phyloP scores from a whole-genome alignment of 345 rosid genomes.

The Zanthoxylum bungeanum region DNA sequence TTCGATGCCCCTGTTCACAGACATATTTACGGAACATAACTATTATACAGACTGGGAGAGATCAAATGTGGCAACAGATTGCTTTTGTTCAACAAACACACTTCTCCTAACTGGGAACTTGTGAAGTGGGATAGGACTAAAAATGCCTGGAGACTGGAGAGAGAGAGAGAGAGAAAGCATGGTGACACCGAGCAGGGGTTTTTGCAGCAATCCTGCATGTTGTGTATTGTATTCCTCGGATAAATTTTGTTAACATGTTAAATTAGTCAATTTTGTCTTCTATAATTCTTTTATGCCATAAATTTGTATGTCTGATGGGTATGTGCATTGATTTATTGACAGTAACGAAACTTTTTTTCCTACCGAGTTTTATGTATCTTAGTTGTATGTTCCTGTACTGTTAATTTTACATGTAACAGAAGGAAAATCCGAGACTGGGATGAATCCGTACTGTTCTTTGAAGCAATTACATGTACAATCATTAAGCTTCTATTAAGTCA shows the following conservation, averaged over 20 bases:
- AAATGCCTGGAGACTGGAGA: background rate
- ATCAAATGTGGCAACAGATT: background rate
- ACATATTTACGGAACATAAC: conserved; percentile 79
- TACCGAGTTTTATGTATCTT: too few species aligned
- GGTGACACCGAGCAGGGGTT: background rate
- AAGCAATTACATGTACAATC: background rate
- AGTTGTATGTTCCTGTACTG: too few species aligned
- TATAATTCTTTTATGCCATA: background rate
- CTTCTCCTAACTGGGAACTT: conserved; percentile 3
- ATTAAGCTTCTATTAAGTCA: background rate
- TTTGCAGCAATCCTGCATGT: conserved; percentile 19
- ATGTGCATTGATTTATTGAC: background rate
- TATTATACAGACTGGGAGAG: background rate
- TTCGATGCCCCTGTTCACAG: conserved; percentile 85
- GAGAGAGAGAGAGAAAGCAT: background rate
- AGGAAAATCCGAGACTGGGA: background rate
- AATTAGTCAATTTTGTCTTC: background rate
- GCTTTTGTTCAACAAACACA: background rate
- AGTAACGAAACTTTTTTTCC: background rate
- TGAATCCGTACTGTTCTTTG: background rate
- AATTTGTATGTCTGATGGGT: background rate
- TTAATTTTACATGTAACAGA: background rate
- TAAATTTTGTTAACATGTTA: conserved; percentile 24
- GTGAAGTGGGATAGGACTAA: background rate
- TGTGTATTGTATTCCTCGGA: conserved; percentile 28